Percentiles rank a stretch among this genome's conserved stretches.
These are phyloP conservation scores for Gracilariopsis chorda DNA, from an alignment of 23 red algal species.

Conservation along the genomic window DNA sequence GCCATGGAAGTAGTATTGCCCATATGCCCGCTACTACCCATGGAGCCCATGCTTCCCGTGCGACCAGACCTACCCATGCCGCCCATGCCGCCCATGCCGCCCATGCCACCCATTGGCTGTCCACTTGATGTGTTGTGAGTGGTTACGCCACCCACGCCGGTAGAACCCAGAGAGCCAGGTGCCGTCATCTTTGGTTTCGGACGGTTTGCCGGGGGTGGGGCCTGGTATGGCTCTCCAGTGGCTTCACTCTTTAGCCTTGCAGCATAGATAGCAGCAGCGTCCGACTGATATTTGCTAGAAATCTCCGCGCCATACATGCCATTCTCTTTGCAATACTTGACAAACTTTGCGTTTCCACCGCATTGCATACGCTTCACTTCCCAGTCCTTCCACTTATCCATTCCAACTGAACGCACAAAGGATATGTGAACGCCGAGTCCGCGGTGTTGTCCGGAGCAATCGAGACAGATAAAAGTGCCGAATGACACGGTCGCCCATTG, in stretches of 20 bases:
- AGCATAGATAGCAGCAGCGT: slow-evolving; percentile 79
- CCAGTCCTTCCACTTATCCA: slow-evolving; percentile 98
- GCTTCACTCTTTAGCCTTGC: slow-evolving; percentile 75
- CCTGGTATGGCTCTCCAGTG: slow-evolving; percentile 75
- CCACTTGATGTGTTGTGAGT: neutral
- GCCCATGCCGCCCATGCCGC: neutral
- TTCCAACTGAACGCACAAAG: slow-evolving; percentile 98
- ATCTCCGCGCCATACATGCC: slow-evolving; percentile 66
- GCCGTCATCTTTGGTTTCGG: slow-evolving; percentile 25
- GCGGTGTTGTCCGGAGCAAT: slow-evolving; percentile 94
- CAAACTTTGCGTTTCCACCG: slow-evolving; percentile 83
- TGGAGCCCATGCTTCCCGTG: neutral
- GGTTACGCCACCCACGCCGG: slow-evolving; percentile 24
- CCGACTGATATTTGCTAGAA: slow-evolving; percentile 77
- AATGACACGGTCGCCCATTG: slow-evolving; percentile 99
- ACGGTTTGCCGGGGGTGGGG: slow-evolving; percentile 43
- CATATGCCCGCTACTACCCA: neutral
- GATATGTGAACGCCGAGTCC: slow-evolving; percentile 91
- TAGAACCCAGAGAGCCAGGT: neutral
- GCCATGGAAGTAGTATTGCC: neutral
- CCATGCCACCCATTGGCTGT: neutral
- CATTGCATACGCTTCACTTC: slow-evolving; percentile 92
- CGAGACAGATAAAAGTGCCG: slow-evolving; percentile 99
- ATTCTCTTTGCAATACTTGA: slow-evolving; percentile 61
- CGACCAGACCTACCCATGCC: neutral